Percentiles rank a stretch among this genome's conserved stretches.
Evolutionary conservation across 225 moss, liverwort and hornwort species (phyloP).

Genomic region (Lunularia cruciata): DNA sequence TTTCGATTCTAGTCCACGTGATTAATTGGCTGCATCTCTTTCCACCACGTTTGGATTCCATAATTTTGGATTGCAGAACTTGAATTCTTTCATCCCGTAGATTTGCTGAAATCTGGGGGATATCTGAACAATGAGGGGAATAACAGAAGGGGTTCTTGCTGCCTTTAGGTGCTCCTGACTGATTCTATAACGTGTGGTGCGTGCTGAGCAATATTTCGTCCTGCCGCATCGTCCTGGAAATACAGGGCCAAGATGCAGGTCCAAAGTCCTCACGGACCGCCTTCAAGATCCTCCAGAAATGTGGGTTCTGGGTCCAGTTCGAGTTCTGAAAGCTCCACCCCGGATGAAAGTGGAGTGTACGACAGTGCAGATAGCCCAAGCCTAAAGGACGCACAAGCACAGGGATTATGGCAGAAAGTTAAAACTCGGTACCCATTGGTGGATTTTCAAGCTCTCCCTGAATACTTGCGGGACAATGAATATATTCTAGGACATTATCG

Average conservation of each 20-base stretch:
- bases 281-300: neutral
- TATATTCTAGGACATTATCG: conserved; percentile 82
- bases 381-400: neutral
- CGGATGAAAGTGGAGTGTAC: neutral
- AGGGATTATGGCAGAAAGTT: conserved; percentile 62
- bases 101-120: too few species aligned
- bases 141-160: neutral
- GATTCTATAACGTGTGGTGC: neutral
- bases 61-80: too few species aligned
- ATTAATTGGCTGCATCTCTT: neutral
- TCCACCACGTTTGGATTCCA: neutral
- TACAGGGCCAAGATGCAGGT: neutral
- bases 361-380: neutral
- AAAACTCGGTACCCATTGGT: conserved; percentile 68
- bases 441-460: conserved; percentile 85
- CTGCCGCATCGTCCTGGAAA: neutral
- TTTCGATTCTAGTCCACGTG: neutral
- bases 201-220: neutral
- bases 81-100: too few species aligned
- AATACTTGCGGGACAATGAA: conserved; percentile 88
- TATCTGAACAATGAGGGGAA: too few species aligned
- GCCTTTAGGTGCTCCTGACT: neutral
- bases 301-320: conserved; percentile 3
- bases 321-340: neutral
- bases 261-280: neutral